Evolutionary conservation across 2,329 filamentous ascomycete species (phyloP), one percentile per base, ranked within the genome.

Genomic region (Neonectria faginata): DNA sequence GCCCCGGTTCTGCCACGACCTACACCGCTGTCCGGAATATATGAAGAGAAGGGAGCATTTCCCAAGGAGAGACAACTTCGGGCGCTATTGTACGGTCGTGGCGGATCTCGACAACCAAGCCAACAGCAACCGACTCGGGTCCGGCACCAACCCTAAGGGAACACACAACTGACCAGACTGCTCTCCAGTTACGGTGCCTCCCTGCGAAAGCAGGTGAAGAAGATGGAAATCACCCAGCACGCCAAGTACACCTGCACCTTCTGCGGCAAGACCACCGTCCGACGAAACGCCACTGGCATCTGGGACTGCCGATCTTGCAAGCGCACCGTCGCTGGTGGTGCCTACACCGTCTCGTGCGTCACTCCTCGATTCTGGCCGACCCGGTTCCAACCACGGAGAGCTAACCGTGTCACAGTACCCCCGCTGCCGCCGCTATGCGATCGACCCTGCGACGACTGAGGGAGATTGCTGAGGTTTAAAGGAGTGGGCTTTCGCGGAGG

Each of bases 181-280:
- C 27, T 44, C n/a, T 69, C 67, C 76, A 95, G 93, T 89, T 97
- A 97, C 86, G 96, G 95, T 94, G 95, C 96, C 82, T 98, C 96
- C 80, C 93, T 98, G 85, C 93, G 94, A 86, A 98, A 98, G 90
- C 94, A 83, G 78, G 81, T 83, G 81, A 98, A 98, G 93, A 97
- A 97, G 92, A 97, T 97, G 92, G 96, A 98, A 91, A 92, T 98
- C 84, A 92, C 93, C 79, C 96, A 98, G 86, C 96, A 99, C 89
- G 93, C 94, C 86, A 92, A 92, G 83, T 98, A 97, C 81, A 90
- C 91, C 81, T 98, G 95, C 91, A 95, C 94, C 74, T 99, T 98
- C 92, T 97, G 94, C 89, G 95, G 95, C 81, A 98, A 98, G 91
- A 91, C 90, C 82, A 92, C 91, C 78, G 94, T 97, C 81, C 94